phyloP scores from a whole-genome alignment of 2,329 filamentous ascomycete species.

The Nothophaeocryptopus gaeumannii region DNA sequence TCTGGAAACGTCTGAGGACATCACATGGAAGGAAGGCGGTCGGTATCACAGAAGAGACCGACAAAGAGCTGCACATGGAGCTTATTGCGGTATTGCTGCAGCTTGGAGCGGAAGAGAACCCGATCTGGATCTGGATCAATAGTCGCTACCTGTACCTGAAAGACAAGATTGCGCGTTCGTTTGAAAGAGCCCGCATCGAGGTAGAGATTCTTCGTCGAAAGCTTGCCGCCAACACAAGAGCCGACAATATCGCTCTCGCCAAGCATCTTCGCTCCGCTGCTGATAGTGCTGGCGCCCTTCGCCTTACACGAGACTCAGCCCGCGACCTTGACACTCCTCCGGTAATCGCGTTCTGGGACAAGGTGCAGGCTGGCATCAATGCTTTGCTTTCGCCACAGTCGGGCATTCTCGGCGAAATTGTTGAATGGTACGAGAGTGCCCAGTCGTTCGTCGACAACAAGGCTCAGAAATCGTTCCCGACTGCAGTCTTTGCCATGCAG shows the following conservation, averaged over 20 bases:
- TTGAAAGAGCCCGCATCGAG: slow-evolving; percentile 84
- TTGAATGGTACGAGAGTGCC: slow-evolving; percentile 91
- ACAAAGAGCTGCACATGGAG: slow-evolving; percentile 82
- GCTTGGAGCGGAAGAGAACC: slow-evolving; percentile 90
- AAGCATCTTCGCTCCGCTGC: slow-evolving; percentile 69
- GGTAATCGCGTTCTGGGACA: slow-evolving; percentile 89
- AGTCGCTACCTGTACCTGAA: slow-evolving; percentile 88
- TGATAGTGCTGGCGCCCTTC: slow-evolving; percentile 14
- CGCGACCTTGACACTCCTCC: slow-evolving; percentile 72
- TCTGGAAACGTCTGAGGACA: slow-evolving; percentile 70
- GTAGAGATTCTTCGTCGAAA: slow-evolving; percentile 85
- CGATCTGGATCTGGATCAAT: slow-evolving; percentile 92
- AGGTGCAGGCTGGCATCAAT: slow-evolving; percentile 70
- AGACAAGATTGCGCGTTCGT: slow-evolving; percentile 73
- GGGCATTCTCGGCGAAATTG: slow-evolving; percentile 81
- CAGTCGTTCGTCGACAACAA: slow-evolving; percentile 86
- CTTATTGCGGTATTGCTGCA: slow-evolving; percentile 87
- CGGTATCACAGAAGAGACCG: slow-evolving; percentile 35
- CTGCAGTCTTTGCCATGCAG: slow-evolving; percentile 39
- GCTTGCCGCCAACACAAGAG: slow-evolving; percentile 71
- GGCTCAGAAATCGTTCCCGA: slow-evolving; percentile 73
- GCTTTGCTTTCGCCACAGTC: slow-evolving; percentile 69
- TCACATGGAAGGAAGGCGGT: slow-evolving; percentile 27
- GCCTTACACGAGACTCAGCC: slow-evolving; percentile 37
- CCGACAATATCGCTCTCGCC: slow-evolving; percentile 65